Evolutionary conservation across 176 grass and related monocot genomes (phyloP).

Genomic region (Eragrostis nindensis): DNA sequence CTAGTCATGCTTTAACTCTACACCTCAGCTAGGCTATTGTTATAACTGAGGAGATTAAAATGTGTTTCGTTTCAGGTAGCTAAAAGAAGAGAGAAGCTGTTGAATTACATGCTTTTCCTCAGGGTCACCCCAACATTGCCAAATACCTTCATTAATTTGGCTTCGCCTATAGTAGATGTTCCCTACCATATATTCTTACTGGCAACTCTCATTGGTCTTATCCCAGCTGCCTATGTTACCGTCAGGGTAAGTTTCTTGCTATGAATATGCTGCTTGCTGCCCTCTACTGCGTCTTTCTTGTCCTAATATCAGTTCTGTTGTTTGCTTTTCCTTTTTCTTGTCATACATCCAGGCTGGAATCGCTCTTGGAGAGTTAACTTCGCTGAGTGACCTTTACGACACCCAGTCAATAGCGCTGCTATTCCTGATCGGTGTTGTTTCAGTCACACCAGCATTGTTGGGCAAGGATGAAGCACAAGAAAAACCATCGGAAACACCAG

Average conservation of each 20-base stretch:
- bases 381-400: slow-evolving; percentile 91
- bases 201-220: slow-evolving; percentile 85
- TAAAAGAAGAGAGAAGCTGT: slow-evolving; percentile 92
- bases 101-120: slow-evolving; percentile 98
- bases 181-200: slow-evolving; percentile 90
- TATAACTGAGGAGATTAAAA: slow-evolving; percentile 36
- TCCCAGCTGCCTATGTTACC: slow-evolving; percentile 89
- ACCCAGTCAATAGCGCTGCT: slow-evolving; percentile 79
- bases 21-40: background rate
- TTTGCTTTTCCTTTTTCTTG: background rate
- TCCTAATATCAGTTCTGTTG: background rate
- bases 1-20: slow-evolving; percentile 10
- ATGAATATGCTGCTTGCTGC: background rate
- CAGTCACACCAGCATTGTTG: slow-evolving; percentile 81
- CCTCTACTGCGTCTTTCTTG: background rate
- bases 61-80: slow-evolving; percentile 61
- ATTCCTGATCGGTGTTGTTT: slow-evolving; percentile 90
- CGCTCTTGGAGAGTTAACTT: slow-evolving; percentile 84
- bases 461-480: slow-evolving; percentile 65
- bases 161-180: slow-evolving; percentile 96
- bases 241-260: slow-evolving; percentile 64
- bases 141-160: slow-evolving; percentile 98
- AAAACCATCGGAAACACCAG: slow-evolving; percentile 36
- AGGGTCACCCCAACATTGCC: slow-evolving; percentile 97
- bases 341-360: slow-evolving; percentile 80